Conservation (phyloP, 2,329 filamentous ascomycete species). For the Blastomyces parvus region DNA sequence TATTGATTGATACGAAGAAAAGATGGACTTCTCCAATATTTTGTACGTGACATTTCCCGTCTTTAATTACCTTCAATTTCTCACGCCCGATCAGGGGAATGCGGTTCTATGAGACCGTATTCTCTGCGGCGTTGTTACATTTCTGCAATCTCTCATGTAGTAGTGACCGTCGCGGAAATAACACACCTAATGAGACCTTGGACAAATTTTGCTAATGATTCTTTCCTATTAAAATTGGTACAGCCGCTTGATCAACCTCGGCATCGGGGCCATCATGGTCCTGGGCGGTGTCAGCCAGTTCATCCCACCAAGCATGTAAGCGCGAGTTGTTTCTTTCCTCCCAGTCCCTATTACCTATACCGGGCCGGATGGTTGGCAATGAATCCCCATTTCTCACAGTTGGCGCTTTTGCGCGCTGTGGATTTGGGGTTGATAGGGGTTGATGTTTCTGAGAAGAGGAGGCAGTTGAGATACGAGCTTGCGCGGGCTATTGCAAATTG, state of each 20-base stretch:
- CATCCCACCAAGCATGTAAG: conserved; percentile 32
- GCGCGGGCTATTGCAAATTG: not conserved
- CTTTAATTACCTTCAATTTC: not conserved
- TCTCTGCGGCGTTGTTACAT: too few relatives aligned
- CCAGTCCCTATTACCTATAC: not conserved
- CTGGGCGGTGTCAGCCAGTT: conserved; percentile 59
- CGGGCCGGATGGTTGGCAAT: not conserved
- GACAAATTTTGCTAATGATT: conserved; percentile 20
- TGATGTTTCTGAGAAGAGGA: not conserved
- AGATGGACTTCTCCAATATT: conserved; percentile 15
- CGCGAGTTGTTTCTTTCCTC: not conserved
- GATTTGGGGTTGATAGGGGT: not conserved
- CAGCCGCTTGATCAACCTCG: conserved; percentile 92
- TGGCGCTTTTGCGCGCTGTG: not conserved
- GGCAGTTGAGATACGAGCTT: not conserved
- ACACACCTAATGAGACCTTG: not conserved
- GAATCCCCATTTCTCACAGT: not conserved
- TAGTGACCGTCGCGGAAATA: not conserved
- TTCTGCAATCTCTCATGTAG: not conserved
- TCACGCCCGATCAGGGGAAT: too few relatives aligned
- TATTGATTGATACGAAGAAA: conserved; percentile 4
- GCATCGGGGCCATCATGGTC: conserved; percentile 74
- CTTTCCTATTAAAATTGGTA: conserved; percentile 13
- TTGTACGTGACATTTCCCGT: conserved; percentile 11
- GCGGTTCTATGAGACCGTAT: too few relatives aligned